Conservation (phyloP, 2,329 filamentous ascomycete genomes). For the Aspergillus proliferans region DNA sequence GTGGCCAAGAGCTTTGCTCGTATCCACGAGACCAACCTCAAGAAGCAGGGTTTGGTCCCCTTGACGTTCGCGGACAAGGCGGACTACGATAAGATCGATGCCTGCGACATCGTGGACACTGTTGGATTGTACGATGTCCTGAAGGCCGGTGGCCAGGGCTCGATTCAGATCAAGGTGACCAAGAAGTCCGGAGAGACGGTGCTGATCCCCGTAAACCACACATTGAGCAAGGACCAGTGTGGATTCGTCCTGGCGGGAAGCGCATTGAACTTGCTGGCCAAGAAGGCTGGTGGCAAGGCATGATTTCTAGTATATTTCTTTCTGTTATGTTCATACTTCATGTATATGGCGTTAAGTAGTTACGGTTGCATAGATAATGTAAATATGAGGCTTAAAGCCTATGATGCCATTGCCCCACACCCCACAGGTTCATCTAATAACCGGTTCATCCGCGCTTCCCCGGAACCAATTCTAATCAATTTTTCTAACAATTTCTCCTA, state of each 20-base stretch:
- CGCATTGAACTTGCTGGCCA: slow-evolving; percentile 80
- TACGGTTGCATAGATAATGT: background rate
- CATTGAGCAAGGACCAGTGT: slow-evolving; percentile 82
- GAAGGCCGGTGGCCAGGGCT: slow-evolving; percentile 23
- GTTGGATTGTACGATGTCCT: slow-evolving; percentile 80
- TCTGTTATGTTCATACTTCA: background rate
- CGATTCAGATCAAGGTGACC: slow-evolving; percentile 14
- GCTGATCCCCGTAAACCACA: slow-evolving; percentile 73
- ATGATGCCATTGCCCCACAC: background rate
- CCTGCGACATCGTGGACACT: slow-evolving; percentile 77
- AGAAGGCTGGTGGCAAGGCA: slow-evolving; percentile 39
- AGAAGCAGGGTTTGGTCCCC: slow-evolving; percentile 95
- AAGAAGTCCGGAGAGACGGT: slow-evolving; percentile 54
- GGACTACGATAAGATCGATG: slow-evolving; percentile 78
- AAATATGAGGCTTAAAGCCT: background rate
- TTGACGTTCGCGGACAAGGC: slow-evolving; percentile 82
- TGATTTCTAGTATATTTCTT: background rate
- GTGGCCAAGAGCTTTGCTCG: slow-evolving; percentile 81
- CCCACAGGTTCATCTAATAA: background rate
- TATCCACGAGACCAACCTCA: slow-evolving; percentile 92
- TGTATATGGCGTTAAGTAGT: background rate
- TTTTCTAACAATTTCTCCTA: background rate
- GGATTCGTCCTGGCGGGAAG: slow-evolving; percentile 89
- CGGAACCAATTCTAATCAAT: background rate
- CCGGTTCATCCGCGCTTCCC: no score